These are phyloP conservation scores for Eucalyptus polyanthemos DNA, from an alignment of 345 rosid genomes.

Conservation along the genomic window DNA sequence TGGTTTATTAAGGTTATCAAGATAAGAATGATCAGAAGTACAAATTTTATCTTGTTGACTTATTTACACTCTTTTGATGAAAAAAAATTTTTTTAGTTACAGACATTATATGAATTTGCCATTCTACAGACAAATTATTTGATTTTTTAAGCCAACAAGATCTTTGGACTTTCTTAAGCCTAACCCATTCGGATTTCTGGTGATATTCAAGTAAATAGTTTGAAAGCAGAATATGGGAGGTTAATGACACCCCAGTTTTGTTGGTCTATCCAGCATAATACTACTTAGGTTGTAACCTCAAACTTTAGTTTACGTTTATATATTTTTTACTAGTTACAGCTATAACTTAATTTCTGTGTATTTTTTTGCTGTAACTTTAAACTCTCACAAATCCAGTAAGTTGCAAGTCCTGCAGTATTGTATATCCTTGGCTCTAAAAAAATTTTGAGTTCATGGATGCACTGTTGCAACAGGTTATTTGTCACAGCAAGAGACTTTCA, in stretches of 20 bases:
- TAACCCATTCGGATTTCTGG: background rate
- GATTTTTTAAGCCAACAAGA: background rate
- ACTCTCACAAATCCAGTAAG: background rate
- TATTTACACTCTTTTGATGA: background rate
- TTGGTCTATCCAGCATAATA: background rate
- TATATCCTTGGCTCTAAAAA: background rate
- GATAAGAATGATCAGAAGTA: background rate
- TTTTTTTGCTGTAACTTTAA: background rate
- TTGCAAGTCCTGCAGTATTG: background rate
- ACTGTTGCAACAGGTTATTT: background rate
- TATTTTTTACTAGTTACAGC: background rate
- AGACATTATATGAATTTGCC: background rate
- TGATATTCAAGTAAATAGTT: background rate
- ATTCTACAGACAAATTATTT: background rate
- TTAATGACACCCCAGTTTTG: background rate
- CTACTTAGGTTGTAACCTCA: background rate
- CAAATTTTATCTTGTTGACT: background rate
- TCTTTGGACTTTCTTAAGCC: background rate
- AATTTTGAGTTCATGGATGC: background rate
- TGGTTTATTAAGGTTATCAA: background rate
- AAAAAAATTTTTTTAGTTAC: background rate
- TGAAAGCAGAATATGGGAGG: background rate
- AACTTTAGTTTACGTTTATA: background rate
- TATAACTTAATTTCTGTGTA: background rate
- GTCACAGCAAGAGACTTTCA: background rate